These are phyloP conservation scores for Cadophora sp. DNA, from an alignment of 2,329 filamentous ascomycete species.

Conservation along the genomic window DNA sequence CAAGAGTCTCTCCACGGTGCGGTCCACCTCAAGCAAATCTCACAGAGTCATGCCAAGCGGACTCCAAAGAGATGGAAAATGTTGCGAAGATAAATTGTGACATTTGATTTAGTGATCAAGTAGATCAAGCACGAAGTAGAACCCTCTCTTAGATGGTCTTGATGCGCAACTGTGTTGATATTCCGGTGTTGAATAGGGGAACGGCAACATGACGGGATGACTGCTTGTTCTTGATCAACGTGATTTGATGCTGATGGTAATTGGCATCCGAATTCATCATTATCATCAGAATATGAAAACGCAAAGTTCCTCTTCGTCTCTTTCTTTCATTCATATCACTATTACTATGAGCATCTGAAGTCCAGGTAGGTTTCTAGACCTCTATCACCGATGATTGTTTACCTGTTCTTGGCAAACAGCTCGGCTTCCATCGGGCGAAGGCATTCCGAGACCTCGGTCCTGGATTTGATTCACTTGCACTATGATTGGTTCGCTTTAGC, in stretches of 20 bases:
- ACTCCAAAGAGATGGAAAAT: not conserved
- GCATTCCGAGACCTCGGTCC: not conserved
- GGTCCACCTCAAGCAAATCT: no score
- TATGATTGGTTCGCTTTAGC: slow-evolving; percentile 27
- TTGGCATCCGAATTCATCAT: no score
- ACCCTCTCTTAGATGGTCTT: not conserved
- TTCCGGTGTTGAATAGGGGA: no score
- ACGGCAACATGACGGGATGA: no score
- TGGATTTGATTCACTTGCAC: slow-evolving; percentile 21
- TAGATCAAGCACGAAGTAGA: not conserved
- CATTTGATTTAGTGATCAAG: not conserved
- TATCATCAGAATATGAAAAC: no score
- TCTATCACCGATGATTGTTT: no score
- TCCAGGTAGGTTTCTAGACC: no score
- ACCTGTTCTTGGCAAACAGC: not conserved
- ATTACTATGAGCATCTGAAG: no score
- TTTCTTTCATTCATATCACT: no score
- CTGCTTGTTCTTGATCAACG: no score
- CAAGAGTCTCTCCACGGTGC: not conserved
- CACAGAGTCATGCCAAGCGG: not conserved
- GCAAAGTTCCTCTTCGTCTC: no score
- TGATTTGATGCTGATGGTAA: no score
- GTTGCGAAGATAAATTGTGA: not conserved
- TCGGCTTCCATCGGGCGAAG: not conserved
- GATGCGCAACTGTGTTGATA: not conserved